Base-by-base conservation (phyloP, 164 flowering plant genomes). In the Annona cherimola region DNA sequence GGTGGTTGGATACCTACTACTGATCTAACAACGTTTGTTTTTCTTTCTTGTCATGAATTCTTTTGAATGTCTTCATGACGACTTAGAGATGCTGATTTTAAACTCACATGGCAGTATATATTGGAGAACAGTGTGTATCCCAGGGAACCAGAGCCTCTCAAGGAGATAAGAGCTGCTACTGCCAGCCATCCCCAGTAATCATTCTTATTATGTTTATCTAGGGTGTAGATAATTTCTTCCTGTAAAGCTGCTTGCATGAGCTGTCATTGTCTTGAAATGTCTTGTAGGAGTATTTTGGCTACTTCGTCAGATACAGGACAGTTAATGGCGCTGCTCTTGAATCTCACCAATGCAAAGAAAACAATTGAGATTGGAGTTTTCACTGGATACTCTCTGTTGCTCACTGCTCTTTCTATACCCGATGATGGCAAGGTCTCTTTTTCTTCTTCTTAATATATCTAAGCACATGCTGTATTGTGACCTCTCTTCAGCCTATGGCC, bases 381-480 rank as follows among this genome's bases (percentile, higher is more conserved):
- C 78, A 89, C 93, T 11, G 89, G 93, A 35, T 89, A 87, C 75
- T 89, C 93, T 61, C 90, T 87, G 62, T 84, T 89, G 40, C 81
- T 83, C 74, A 87, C 93, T 1, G 90, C 89, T 46, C 89, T 87
- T 35, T 50, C 86, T 0, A 73, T 87, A 65, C 89, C 93, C 8
- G 84, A 86, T 2, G 85, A 87, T 63, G 90, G 88, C 72, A 80
- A 86, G 80, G 89, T 86, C 19, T 43, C 40, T 63, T 5, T 41
- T 14, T 45, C 66, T 26, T 4, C 39, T 0, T 39, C 26, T 63
- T 16, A 5, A n/a, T n/a, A n/a, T n/a, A n/a, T n/a, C n/a, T n/a
- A n/a, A n/a, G n/a, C n/a, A n/a, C n/a, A n/a, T 61, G 63, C 16
- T 61, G 57, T 8, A 3, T 5, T 50, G 14, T 6, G 57, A 16